These are phyloP conservation scores for Linnemannia exigua DNA, from an alignment of 192 early-diverging fungal genomes.

Conservation along the genomic window DNA sequence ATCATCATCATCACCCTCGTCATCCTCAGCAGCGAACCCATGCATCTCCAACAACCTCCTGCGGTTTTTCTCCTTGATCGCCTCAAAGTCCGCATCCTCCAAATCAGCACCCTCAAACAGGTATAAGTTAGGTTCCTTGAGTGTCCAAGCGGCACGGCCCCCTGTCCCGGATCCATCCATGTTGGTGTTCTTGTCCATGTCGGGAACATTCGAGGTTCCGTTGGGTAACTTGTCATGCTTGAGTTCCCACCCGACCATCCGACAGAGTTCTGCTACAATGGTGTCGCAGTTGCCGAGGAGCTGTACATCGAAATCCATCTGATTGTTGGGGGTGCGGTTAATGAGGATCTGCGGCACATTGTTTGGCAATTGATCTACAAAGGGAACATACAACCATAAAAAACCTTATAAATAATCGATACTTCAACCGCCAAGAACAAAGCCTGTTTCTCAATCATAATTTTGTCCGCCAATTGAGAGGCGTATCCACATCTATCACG, in stretches of 20 bases:
- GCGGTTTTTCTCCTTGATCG: slow-evolving; percentile 16
- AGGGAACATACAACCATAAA: neutral
- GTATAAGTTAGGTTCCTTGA: slow-evolving; percentile 54
- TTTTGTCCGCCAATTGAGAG: neutral
- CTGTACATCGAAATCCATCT: slow-evolving; percentile 92
- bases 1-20: neutral
- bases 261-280: slow-evolving; percentile 86
- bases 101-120: slow-evolving; percentile 66
- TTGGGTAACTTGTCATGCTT: slow-evolving; percentile 74
- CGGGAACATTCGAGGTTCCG: slow-evolving; percentile 47
- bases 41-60: slow-evolving; percentile 2
- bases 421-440: no score
- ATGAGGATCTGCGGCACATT: slow-evolving; percentile 94
- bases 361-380: slow-evolving; percentile 79
- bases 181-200: slow-evolving; percentile 40
- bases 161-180: slow-evolving; percentile 34
- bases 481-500: no score
- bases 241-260: slow-evolving; percentile 83
- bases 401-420: no score
- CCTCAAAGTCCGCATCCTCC: slow-evolving; percentile 26
- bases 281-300: slow-evolving; percentile 88
- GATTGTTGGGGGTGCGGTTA: slow-evolving; percentile 88
- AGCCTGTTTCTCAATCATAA: neutral
- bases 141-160: slow-evolving; percentile 31
- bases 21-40: neutral